Conservation (phyloP, 306 rosid genomes). For the Abrus precatorius region DNA sequence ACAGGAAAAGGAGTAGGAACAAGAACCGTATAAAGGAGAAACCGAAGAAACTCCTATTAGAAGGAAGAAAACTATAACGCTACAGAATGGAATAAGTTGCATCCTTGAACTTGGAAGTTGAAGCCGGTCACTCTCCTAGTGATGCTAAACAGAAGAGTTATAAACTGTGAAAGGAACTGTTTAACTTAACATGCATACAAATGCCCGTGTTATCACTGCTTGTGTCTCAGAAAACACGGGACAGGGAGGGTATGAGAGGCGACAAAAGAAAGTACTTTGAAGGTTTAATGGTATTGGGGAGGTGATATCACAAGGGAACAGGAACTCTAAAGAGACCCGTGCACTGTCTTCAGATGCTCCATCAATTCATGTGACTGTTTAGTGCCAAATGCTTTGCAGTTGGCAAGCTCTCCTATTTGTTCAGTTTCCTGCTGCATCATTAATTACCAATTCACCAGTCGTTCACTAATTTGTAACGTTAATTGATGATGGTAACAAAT, state of each 20-base stretch:
- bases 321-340: constrained; percentile 43
- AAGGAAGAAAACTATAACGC: constrained; percentile 48
- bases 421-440: background rate
- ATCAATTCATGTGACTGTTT: constrained; percentile 39
- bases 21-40: constrained; percentile 68
- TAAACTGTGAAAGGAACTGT: background rate
- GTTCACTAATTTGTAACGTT: background rate
- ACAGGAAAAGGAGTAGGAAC: background rate
- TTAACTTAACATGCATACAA: constrained; percentile 3
- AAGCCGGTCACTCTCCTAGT: background rate
- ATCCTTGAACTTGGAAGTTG: constrained; percentile 42
- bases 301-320: constrained; percentile 64
- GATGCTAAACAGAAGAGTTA: constrained; percentile 27
- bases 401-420: constrained; percentile 12
- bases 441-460: constrained; percentile 9
- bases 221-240: constrained; percentile 6
- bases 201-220: background rate
- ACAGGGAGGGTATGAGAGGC: background rate
- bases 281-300: background rate
- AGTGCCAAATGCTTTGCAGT: constrained; percentile 14
- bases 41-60: constrained; percentile 46
- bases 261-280: background rate
- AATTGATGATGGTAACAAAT: background rate
- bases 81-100: constrained; percentile 36
- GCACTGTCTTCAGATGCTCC: constrained; percentile 53